phyloP scores from a whole-genome alignment of 2,329 filamentous ascomycete species.

The Aspergillus brasiliensis region DNA sequence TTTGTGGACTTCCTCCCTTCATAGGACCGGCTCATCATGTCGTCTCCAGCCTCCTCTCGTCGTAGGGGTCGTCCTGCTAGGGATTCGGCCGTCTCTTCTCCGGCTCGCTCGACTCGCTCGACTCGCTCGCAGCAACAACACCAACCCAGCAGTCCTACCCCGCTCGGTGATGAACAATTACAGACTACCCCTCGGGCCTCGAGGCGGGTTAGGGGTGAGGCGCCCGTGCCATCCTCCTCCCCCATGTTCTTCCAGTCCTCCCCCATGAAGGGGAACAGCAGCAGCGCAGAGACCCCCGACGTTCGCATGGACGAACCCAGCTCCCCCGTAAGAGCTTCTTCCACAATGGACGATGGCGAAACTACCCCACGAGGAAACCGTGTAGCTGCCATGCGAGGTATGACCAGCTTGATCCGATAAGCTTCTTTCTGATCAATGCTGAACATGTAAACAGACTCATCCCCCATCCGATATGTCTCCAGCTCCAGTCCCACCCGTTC shows the following conservation, averaged over 20 bases:
- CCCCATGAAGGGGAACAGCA: constrained; percentile 50
- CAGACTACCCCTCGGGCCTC: constrained; percentile 51
- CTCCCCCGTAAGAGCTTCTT: constrained; percentile 49
- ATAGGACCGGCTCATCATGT: constrained; percentile 36
- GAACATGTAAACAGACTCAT: constrained; percentile 68
- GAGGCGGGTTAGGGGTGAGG: constrained; percentile 42
- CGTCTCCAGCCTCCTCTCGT: constrained; percentile 45
- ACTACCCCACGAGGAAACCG: constrained; percentile 45
- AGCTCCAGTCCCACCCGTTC: constrained; percentile 81
- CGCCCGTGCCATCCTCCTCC: constrained; percentile 65
- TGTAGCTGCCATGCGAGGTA: constrained; percentile 42
- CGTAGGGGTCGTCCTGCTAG: constrained; percentile 45
- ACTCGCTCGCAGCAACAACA: constrained; percentile 35
- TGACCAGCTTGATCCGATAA: not conserved
- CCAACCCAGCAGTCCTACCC: constrained; percentile 36
- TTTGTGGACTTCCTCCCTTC: constrained; percentile 1
- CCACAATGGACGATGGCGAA: constrained; percentile 45
- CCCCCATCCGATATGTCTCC: constrained; percentile 85
- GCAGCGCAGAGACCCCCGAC: constrained; percentile 43
- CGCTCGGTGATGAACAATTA: constrained; percentile 21
- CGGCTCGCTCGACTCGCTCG: constrained; percentile 34
- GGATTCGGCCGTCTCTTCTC: constrained; percentile 44
- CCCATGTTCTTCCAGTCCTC: constrained; percentile 76
- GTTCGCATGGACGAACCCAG: constrained; percentile 49
- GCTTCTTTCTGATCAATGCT: not conserved